phyloP scores from a whole-genome alignment of 768 basidiomycete species.

The Suillus weaverae region DNA sequence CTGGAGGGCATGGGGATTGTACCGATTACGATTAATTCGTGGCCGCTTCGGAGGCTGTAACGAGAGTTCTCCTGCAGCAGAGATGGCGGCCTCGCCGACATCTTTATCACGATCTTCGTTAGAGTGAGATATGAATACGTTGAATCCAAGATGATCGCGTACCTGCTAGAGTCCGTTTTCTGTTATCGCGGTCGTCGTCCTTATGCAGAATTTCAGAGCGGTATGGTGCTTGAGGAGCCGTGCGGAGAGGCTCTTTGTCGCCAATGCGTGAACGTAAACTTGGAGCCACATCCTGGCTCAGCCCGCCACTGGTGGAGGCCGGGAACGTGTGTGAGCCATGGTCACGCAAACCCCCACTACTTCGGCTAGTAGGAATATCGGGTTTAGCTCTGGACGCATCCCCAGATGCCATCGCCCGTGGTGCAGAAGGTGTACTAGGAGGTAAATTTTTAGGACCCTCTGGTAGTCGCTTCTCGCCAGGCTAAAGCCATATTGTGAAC shows the following conservation, averaged over 20 bases:
- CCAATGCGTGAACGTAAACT: conserved; percentile 60
- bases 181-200: conserved; percentile 66
- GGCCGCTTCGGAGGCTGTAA: conserved; percentile 58
- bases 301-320: conserved; percentile 18
- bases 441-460: conserved; percentile 58
- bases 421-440: conserved; percentile 64
- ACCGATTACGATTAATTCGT: conserved; percentile 57
- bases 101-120: conserved; percentile 66
- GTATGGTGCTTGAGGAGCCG: conserved; percentile 45
- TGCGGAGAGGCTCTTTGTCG: conserved; percentile 52
- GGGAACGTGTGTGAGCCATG: conserved; percentile 27
- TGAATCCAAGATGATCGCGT: conserved; percentile 23
- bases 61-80: conserved; percentile 37
- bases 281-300: conserved; percentile 24
- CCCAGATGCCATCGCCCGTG: conserved; percentile 64
- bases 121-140: conserved; percentile 10
- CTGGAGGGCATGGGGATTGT: conserved; percentile 32
- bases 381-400: conserved; percentile 45
- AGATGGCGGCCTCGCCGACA: conserved; percentile 36
- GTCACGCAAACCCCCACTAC: conserved; percentile 44
- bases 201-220: conserved; percentile 45
- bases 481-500: conserved; percentile 30
- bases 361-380: conserved; percentile 36
- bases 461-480: conserved; percentile 53
- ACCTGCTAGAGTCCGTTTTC: conserved; percentile 75